phyloP scores from a whole-genome alignment of 106 monocot genomes.

The Dioscorea alata region DNA sequence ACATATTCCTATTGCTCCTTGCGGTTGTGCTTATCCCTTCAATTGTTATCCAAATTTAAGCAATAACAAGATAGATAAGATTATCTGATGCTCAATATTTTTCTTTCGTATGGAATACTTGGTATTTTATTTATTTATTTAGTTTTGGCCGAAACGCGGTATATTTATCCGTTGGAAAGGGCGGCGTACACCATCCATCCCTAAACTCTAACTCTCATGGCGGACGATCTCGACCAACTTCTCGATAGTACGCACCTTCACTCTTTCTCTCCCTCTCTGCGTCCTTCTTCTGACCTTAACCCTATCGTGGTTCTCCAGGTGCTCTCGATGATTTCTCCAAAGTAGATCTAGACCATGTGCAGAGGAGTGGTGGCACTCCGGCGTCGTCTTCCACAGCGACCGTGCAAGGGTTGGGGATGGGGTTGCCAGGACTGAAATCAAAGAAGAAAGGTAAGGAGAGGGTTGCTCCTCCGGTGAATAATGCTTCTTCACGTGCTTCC shows the following conservation, averaged over 20 bases:
- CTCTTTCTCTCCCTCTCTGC: not conserved
- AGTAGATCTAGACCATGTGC: constrained; percentile 16
- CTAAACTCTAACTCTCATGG: no score
- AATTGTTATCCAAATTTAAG: no score
- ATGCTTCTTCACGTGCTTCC: constrained; percentile 19
- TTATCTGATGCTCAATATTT: no score
- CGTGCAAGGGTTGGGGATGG: constrained; percentile 33
- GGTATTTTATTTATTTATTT: no score
- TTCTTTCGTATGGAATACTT: no score
- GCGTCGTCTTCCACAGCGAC: not conserved
- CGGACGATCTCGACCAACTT: constrained; percentile 46
- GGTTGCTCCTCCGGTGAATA: not conserved
- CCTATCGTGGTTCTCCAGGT: constrained; percentile 14
- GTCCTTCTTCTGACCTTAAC: not conserved
- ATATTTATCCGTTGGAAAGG: no score
- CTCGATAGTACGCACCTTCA: constrained; percentile 30
- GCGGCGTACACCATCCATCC: no score
- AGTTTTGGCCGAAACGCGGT: no score
- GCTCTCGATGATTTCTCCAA: constrained; percentile 50
- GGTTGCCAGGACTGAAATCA: constrained; percentile 27
- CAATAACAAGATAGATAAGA: no score
- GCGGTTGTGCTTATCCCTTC: no score
- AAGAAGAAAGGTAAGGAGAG: constrained; percentile 32
- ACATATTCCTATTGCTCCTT: no score
- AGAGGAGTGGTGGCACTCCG: not conserved